Percentiles rank a stretch among this genome's conserved stretches.
Conservation (phyloP, 257 asterid genomes). For the Solanum acaule region DNA sequence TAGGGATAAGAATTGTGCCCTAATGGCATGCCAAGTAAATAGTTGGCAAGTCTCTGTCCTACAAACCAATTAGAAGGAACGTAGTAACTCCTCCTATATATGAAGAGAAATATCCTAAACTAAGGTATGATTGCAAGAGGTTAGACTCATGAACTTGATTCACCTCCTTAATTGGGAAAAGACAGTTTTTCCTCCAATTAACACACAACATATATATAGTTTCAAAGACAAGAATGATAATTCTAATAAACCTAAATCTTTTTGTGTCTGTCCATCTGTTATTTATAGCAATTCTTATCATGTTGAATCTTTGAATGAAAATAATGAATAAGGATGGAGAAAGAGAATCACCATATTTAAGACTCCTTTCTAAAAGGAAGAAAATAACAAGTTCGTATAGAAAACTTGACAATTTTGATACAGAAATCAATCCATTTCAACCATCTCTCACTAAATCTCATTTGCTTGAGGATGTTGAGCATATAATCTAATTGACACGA, state of each 20-base stretch:
- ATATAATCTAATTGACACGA: not conserved
- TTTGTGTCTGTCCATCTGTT: not conserved
- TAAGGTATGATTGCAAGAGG: too few species aligned
- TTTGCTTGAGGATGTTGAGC: not conserved
- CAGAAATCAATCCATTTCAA: not conserved
- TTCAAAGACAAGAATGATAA: too few species aligned
- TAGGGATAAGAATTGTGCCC: too few species aligned
- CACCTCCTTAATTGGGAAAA: too few species aligned
- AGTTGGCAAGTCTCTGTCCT: too few species aligned
- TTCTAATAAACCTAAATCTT: not conserved
- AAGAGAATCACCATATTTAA: not conserved
- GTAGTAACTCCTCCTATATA: too few species aligned
- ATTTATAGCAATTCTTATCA: not conserved
- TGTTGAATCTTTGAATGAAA: not conserved
- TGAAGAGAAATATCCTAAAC: too few species aligned
- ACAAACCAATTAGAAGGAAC: too few species aligned
- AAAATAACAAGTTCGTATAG: not conserved
- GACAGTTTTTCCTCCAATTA: too few species aligned
- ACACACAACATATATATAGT: too few species aligned
- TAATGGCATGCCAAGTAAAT: too few species aligned
- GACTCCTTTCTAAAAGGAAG: not conserved
- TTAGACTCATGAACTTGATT: too few species aligned
- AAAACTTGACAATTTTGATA: not conserved
- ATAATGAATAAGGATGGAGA: not conserved
- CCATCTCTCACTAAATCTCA: not conserved